Base-by-base conservation (phyloP, 1,284 basidiomycete genomes). In the Xerocomus nothofagi region DNA sequence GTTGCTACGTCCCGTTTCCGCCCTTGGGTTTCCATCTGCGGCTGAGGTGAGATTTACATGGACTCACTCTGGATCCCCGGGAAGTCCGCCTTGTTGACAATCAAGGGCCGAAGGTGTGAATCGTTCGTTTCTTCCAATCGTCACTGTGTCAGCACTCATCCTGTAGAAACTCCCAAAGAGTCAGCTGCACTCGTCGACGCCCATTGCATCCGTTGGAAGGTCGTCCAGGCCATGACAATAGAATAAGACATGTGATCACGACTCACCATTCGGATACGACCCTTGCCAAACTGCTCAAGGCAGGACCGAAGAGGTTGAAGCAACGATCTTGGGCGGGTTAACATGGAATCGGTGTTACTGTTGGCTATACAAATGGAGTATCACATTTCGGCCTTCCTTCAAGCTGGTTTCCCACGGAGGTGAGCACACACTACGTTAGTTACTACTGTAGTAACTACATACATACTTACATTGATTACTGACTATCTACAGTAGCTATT, bases 41-140 rank as follows among this genome's bases (percentile, higher is more conserved):
- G 12, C 66, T 26, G 45, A 78, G 78, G 75, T 84, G 38, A 79
- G 84, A 55, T 91, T 91, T 67, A 76, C n/a, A n/a, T 91, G 80
- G 79, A 82, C 66, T 72, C 91, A 1, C 76, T 92, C 0, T 89
- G 91, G 68, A 71, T 92, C 20, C 80, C 78, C 0, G 84, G 84
- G 1, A 88, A 87, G 52, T 88, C 88, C 0, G 76, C 79, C 7
- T 93, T 89, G 89, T 65, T 91, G 29, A 91, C 90, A 0, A 77
- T 93, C 46, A 68, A 80, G 42, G 85, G 86, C 15, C 89, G 90
- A 55, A 85, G 85, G 83, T 86, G 47, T 15, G 58, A 26, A 31
- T 26, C 10, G 11, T 5, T 20, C 26, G 10, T 29, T 18, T 3
- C 29, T n/a, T 39, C 6, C 53, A 88, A 85, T 53, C 79, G 77